These are phyloP conservation scores for Geotrichum bryndzae DNA, from an alignment of 1,139 yeast genomes.

Conservation along the genomic window DNA sequence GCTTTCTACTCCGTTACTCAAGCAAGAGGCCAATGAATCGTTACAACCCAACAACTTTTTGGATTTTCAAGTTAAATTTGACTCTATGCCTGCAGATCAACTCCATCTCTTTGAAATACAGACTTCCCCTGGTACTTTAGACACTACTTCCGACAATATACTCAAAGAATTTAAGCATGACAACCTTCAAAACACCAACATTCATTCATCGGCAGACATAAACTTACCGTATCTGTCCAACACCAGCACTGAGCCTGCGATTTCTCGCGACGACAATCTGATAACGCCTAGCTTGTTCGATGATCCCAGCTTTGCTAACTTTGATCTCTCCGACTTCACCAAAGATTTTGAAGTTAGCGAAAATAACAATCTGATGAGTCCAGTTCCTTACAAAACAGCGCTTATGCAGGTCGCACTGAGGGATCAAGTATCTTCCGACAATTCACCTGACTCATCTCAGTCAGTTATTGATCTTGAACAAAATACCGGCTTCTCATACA, in stretches of 20 bases:
- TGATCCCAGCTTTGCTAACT: neutral
- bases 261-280: neutral
- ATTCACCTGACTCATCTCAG: neutral
- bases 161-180: neutral
- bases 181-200: neutral
- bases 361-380: conserved; percentile 1
- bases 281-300: neutral
- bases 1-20: neutral
- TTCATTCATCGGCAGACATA: neutral
- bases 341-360: conserved; percentile 10
- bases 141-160: neutral
- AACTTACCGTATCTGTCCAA: neutral
- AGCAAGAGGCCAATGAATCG: neutral
- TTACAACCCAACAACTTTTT: neutral
- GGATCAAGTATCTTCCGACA: conserved; percentile 1
- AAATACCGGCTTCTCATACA: conserved; percentile 18
- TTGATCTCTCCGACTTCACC: conserved; percentile 10
- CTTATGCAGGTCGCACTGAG: conserved; percentile 22
- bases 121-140: neutral
- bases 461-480: neutral
- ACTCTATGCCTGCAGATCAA: neutral
- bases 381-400: conserved; percentile 17
- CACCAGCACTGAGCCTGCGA: neutral
- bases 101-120: neutral
- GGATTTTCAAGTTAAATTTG: neutral